Percentiles rank a stretch among this genome's conserved stretches.
Evolutionary conservation across 176 grass and related monocot genomes (phyloP).

Genomic region (Phoenix dactylifera): DNA sequence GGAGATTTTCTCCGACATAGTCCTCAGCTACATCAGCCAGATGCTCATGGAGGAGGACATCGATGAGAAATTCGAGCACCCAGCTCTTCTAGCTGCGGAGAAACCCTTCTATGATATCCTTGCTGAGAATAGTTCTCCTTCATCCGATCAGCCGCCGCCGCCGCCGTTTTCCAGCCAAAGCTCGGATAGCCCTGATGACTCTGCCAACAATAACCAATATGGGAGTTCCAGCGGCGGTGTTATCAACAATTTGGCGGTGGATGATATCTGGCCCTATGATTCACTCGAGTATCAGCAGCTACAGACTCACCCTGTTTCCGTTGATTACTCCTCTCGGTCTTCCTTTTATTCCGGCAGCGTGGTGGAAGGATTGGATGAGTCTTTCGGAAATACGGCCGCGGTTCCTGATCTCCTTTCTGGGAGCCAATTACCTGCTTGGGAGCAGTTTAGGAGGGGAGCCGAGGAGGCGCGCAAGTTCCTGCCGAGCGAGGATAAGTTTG

Average conservation of each 20-base stretch:
- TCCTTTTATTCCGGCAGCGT: conserved; percentile 20
- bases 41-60: conserved; percentile 95
- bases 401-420: conserved; percentile 16
- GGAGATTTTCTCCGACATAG: conserved; percentile 79
- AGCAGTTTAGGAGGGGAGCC: conserved; percentile 47
- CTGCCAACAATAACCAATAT: conserved; percentile 14
- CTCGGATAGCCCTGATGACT: conserved; percentile 45
- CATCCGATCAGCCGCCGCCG: conserved; percentile 21
- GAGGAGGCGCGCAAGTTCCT: conserved; percentile 67
- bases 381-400: not conserved
- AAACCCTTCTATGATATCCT: conserved; percentile 77
- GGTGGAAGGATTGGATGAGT: conserved; percentile 10
- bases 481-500: conserved; percentile 47
- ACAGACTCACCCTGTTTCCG: conserved; percentile 10
- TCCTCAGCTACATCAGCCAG: conserved; percentile 65
- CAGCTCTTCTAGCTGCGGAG: conserved; percentile 59
- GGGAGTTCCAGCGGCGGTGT: conserved; percentile 6
- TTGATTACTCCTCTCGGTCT: conserved; percentile 16
- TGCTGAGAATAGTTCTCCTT: conserved; percentile 18
- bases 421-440: conserved; percentile 25
- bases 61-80: conserved; percentile 81
- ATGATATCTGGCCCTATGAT: conserved; percentile 15
- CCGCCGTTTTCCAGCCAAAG: conserved; percentile 27
- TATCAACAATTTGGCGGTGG: not conserved
- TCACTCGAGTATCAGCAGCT: conserved; percentile 9